These are phyloP conservation scores for Neoconidiobolus thromboides DNA, from an alignment of 371 early-diverging fungal species.

Conservation along the genomic window DNA sequence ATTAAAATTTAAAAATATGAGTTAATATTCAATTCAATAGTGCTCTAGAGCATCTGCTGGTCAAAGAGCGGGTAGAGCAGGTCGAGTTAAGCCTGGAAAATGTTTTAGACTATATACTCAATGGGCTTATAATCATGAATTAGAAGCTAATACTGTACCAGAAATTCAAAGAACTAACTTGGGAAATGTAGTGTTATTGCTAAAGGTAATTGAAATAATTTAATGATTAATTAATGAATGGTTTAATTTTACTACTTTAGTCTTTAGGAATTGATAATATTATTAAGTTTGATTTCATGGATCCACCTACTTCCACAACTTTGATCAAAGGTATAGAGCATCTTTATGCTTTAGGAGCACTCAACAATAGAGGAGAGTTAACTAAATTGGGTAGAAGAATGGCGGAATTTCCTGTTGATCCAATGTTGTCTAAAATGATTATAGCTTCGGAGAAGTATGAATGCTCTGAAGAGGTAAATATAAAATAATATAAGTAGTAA, in stretches of 20 bases:
- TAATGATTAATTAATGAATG: conserved; percentile 8
- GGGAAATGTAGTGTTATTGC: conserved; percentile 66
- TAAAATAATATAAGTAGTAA: conserved; percentile 17
- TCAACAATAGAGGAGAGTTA: conserved; percentile 79
- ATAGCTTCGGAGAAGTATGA: conserved; percentile 78
- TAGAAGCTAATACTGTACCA: conserved; percentile 84
- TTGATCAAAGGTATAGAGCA: conserved; percentile 84
- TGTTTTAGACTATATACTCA: conserved; percentile 96
- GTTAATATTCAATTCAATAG: conserved; percentile 3
- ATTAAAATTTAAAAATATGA: conserved; percentile 8
- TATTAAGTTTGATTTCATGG: conserved; percentile 95
- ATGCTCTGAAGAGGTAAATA: conserved; percentile 68
- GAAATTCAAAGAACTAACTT: conserved; percentile 94
- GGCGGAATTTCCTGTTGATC: conserved; percentile 98
- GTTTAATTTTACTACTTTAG: conserved; percentile 10
- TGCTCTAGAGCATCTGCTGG: conserved; percentile 92
- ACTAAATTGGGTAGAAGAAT: conserved; percentile 94
- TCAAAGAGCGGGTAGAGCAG: conserved; percentile 96
- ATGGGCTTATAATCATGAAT: conserved; percentile 83
- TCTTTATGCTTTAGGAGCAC: conserved; percentile 86
- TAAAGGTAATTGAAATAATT: conserved; percentile 26
- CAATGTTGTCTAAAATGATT: conserved; percentile 83
- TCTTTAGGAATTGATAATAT: conserved; percentile 89
- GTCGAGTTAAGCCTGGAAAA: conserved; percentile 93
- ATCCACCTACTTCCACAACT: conserved; percentile 87